Evolutionary conservation across 2,329 filamentous ascomycete genomes (phyloP), one percentile per base, ranked within the genome.

Genomic region (Aspergillus sclerotialis): DNA sequence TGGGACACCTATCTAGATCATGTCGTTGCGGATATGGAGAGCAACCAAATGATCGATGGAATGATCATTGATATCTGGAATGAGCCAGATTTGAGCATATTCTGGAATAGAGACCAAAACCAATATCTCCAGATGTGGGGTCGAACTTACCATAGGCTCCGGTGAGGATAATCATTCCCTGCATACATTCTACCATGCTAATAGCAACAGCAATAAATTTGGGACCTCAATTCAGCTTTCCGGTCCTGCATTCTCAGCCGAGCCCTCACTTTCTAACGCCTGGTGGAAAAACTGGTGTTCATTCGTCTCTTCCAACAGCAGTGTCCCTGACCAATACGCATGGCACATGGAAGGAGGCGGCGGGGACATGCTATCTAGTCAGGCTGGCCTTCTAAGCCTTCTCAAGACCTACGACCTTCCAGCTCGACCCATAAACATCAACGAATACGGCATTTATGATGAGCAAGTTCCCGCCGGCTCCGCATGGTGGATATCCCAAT

Each of bases 41-140:
- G 36, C 3, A 43, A 50, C 30, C 35, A 53, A 28, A 57, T 58
- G 45, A 38, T 57, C 4, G 43, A 52, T 0, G 61, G 57, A 0
- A 42, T 75, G 0, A 55, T 68, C 0, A 50, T 68, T 7, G 72
- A 75, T 33, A 63, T 73, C 23, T 75, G 72, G 72, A 75, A 75
- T 36, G 72, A 75, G 49, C 68, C 72, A 0, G 70, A 74, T 35
- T 37, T 42, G 7, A 28, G 8, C 4, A 50, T 47, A 29, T 72
- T 68, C 57, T 63, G 61, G 51, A 37, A 36, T 6, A 50, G 64
- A 3, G 30, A 40, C 1, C 55, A 58, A 41, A 17, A 52, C 9
- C 67, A 70, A 37, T 71, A 53, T 33, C 37, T 70, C 7, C 46
- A 66, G 28, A 47, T 66, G 27, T 70, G 61, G 48, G 51, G 52